Conservation (phyloP, 768 basidiomycete species). For the Kwoniella heveanensis region DNA sequence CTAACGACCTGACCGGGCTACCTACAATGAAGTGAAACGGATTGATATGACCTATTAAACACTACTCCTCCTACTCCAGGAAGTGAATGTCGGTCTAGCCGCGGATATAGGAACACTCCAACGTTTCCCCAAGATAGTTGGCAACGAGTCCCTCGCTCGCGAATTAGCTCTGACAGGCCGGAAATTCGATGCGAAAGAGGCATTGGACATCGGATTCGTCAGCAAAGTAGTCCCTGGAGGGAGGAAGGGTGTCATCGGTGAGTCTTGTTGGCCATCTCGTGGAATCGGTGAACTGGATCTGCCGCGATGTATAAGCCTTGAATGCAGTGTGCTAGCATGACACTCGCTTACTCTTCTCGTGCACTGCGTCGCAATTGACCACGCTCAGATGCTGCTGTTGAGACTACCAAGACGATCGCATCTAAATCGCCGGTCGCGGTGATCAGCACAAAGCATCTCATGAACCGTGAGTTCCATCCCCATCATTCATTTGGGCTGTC, state of each 20-base stretch:
- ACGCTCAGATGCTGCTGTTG: constrained; percentile 62
- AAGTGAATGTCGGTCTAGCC: constrained; percentile 83
- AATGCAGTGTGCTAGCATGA: no score
- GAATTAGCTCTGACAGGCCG: constrained; percentile 78
- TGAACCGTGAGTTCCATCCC: constrained; percentile 59
- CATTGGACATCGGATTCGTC: constrained; percentile 70
- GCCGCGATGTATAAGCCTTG: no score
- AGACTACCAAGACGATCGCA: constrained; percentile 68
- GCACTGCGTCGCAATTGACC: neutral
- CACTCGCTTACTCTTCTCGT: neutral
- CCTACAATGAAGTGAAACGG: no score
- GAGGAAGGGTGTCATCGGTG: constrained; percentile 65
- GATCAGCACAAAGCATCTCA: constrained; percentile 71
- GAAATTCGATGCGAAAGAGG: constrained; percentile 70
- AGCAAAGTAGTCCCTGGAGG: constrained; percentile 72
- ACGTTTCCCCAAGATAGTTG: constrained; percentile 73
- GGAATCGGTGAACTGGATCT: no score
- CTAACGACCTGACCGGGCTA: no score
- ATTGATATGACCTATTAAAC: neutral
- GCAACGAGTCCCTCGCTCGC: constrained; percentile 69
- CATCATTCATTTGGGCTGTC: no score
- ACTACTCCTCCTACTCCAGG: constrained; percentile 59
- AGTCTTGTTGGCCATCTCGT: no score
- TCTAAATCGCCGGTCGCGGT: constrained; percentile 79
- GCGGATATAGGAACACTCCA: constrained; percentile 87